Percentiles rank a stretch among this genome's conserved stretches.
phyloP scores from a whole-genome alignment of 2,329 filamentous ascomycete species.

The Lachnellula cervina region DNA sequence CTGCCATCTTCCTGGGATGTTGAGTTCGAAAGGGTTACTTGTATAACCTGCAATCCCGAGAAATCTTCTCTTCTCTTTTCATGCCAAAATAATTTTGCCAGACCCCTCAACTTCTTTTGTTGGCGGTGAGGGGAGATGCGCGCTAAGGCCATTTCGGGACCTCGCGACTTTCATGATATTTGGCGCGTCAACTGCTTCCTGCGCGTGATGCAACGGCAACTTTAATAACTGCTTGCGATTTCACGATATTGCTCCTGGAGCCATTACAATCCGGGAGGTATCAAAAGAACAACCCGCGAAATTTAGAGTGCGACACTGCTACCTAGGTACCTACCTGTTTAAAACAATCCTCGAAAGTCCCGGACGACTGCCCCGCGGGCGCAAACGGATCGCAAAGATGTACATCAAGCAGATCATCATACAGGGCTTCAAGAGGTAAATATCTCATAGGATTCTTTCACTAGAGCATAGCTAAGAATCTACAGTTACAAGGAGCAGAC shows the following conservation, averaged over 20 bases:
- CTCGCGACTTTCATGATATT: not conserved
- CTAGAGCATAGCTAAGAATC: conserved; percentile 8
- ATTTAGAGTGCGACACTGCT: not conserved
- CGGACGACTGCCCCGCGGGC: conserved; percentile 11
- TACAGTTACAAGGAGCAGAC: conserved; percentile 97
- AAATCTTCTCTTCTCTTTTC: too few species aligned
- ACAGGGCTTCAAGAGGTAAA: conserved; percentile 97
- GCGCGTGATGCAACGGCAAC: conserved; percentile 6
- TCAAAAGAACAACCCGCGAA: not conserved
- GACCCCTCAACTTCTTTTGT: not conserved
- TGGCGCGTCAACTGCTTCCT: conserved; percentile 2
- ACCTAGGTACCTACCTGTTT: not conserved
- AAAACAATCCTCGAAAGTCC: not conserved
- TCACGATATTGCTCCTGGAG: not conserved
- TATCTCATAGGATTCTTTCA: not conserved
- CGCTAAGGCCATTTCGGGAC: not conserved
- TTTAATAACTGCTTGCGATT: not conserved
- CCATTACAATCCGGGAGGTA: not conserved
- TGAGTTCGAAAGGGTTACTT: not conserved
- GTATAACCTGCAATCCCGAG: too few species aligned
- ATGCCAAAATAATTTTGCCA: not conserved
- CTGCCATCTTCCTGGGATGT: not conserved
- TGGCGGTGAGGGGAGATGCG: not conserved
- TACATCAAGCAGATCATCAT: conserved; percentile 99
- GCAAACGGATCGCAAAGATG: conserved; percentile 50